A percentile compares a stretch with the other conserved stretches of the same genome.
Conservation (phyloP, 768 basidiomycete genomes). For the Myochromella boudieri region DNA sequence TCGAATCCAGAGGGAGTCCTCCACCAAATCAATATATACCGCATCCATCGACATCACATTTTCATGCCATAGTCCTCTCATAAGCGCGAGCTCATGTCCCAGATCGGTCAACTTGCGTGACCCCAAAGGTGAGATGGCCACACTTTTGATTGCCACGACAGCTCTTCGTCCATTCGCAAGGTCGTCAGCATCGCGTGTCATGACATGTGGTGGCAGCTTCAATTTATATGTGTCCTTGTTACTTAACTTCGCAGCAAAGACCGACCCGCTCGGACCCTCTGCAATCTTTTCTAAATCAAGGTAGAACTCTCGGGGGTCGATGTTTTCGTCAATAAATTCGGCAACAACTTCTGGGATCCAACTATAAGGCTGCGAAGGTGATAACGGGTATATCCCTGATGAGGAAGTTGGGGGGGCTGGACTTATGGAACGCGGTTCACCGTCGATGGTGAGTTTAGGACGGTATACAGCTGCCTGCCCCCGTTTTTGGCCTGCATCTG, state of each 20-base stretch:
- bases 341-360: conserved; percentile 63
- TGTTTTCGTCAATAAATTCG: conserved; percentile 60
- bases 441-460: conserved; percentile 39
- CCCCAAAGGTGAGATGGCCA: conserved; percentile 57
- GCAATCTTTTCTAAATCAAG: conserved; percentile 74
- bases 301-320: conserved; percentile 66
- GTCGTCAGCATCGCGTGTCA: conserved; percentile 38
- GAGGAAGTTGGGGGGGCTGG: conserved; percentile 35
- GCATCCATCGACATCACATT: conserved; percentile 69
- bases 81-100: conserved; percentile 56
- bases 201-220: conserved; percentile 36
- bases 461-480: conserved; percentile 18
- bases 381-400: conserved; percentile 34
- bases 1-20: conserved; percentile 76
- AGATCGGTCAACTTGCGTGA: conserved; percentile 66
- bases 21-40: conserved; percentile 65
- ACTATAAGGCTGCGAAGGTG: conserved; percentile 53
- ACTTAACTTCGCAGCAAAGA: conserved; percentile 47
- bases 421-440: conserved; percentile 18
- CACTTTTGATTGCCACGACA: conserved; percentile 74
- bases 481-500: too few relatives aligned
- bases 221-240: conserved; percentile 31
- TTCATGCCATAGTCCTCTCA: conserved; percentile 57
- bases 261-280: conserved; percentile 80
- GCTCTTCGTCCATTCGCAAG: conserved; percentile 31